Base-by-base conservation (phyloP, 495 filamentous ascomycete genomes). In the Hyphodiscus hymeniophilus region DNA sequence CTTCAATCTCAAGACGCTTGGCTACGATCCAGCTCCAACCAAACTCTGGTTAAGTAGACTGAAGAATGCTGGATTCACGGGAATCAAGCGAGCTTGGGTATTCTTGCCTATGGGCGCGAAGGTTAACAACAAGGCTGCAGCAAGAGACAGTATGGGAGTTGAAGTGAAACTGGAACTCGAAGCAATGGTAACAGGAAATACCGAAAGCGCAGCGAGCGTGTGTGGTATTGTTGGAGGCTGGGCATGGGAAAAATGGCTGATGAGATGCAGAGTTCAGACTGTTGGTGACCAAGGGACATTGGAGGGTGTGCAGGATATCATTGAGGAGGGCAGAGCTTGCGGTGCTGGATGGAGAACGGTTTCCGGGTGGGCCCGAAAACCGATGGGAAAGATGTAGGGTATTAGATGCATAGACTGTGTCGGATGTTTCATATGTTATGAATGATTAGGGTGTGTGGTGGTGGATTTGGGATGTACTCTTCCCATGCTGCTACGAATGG, bases 221-320 rank as follows among this genome's bases (percentile, higher is more conserved):
- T 81, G 87, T 0, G 89, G 89, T 5, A 58, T 96, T 15, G 77
- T 94, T 3, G 92, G 89, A 11, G 79, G 82, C 21, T 94, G 91
- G 88, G 77, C 82, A 55, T 98, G 91, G 91, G 92, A 97, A 75
- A 84, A 86, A 64, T 97, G 92, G 92, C 75, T 96, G 64, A 60
- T 96, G 51, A 52, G 52, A 34, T 52, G 46, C 33, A 87, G 84
- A 65, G 67, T 90, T 58, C 82, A 90, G 63, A 73, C 80, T 61
- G 90, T 95, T 70, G 89, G 85, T 73, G 71, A 80, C 50, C 66
- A 71, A 51, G 72, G 75, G 11, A 68, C 86, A 31, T 73, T 95
- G 49, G 85, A 90, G 50, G 84, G 83, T 7, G 79, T 96, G 32
- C 82, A 82, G 11, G 74, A 75, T 49, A 77, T 95, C 7, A 69